These are phyloP conservation scores for Thalassiosira oceanica DNA, from an alignment of 352 stramenopile species.

Conservation along the genomic window DNA sequence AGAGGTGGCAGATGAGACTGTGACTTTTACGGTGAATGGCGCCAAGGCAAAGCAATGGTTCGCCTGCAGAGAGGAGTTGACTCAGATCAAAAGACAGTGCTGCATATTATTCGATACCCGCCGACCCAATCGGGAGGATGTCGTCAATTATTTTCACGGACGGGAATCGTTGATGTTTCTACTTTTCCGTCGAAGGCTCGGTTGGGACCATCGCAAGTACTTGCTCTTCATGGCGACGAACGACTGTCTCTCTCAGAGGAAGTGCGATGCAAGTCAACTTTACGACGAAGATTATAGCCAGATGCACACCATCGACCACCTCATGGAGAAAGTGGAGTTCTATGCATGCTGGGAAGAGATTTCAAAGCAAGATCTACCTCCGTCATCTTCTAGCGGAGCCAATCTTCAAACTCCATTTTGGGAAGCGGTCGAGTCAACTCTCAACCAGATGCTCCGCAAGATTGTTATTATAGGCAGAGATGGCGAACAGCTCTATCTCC, in stretches of 20 bases:
- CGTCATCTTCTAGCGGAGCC: background rate
- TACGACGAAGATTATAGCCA: background rate
- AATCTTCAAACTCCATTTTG: background rate
- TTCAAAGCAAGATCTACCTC: background rate
- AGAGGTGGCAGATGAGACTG: background rate
- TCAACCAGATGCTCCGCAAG: background rate
- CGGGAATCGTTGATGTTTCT: background rate
- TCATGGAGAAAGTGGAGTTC: slow-evolving; percentile 1
- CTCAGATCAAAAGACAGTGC: background rate
- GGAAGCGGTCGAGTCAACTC: background rate
- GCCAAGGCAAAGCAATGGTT: background rate
- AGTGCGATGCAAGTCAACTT: background rate
- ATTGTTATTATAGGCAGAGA: background rate
- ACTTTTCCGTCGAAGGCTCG: background rate
- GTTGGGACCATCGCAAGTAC: background rate
- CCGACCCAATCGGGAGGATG: background rate
- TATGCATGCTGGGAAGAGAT: background rate
- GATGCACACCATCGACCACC: background rate
- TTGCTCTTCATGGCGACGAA: slow-evolving; percentile 2
- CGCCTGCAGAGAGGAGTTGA: background rate
- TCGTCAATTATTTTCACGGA: background rate
- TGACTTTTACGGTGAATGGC: background rate
- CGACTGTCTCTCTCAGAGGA: background rate
- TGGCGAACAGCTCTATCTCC: background rate
- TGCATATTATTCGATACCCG: background rate